These are phyloP conservation scores for Metschnikowia borealis DNA, from an alignment of 805 yeast genomes.

Conservation along the genomic window DNA sequence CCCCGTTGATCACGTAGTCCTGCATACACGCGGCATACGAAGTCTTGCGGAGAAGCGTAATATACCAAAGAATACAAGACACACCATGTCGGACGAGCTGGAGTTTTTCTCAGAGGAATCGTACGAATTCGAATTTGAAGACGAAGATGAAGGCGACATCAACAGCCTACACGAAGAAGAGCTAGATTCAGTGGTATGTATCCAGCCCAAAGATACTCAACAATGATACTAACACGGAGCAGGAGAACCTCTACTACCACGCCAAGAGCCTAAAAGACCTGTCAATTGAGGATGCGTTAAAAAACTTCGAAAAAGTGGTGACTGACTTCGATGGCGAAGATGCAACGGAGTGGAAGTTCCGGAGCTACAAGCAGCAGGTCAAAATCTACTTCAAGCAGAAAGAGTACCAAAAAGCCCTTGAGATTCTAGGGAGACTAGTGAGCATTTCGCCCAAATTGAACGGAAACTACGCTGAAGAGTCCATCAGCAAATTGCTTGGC, in stretches of 20 bases:
- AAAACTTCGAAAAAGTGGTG: constrained; percentile 16
- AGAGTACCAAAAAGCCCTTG: constrained; percentile 23
- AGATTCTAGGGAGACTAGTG: constrained; percentile 22
- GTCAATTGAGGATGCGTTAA: constrained; percentile 8
- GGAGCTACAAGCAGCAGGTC: constrained; percentile 38
- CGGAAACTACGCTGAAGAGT: constrained; percentile 38
- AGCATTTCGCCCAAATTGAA: constrained; percentile 24
- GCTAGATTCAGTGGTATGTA: constrained; percentile 16
- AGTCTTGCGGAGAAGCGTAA: background rate
- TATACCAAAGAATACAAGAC: background rate
- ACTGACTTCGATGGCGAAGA: constrained; percentile 20
- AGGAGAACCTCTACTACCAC: constrained; percentile 32
- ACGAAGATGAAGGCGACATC: constrained; percentile 29
- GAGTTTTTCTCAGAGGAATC: constrained; percentile 37
- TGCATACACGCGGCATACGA: background rate
- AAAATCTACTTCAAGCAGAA: constrained; percentile 28
- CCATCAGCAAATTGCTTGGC: constrained; percentile 31
- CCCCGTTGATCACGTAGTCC: background rate
- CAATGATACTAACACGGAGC: constrained; percentile 13
- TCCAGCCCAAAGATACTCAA: background rate
- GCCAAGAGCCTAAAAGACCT: constrained; percentile 40
- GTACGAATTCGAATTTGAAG: constrained; percentile 37
- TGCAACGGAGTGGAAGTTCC: constrained; percentile 34
- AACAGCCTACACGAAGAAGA: constrained; percentile 19
- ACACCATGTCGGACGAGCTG: constrained; percentile 33